Evolutionary conservation across 345 rosid genomes (phyloP), one percentile per base, ranked within the genome.

Genomic region (Salix dunnii): DNA sequence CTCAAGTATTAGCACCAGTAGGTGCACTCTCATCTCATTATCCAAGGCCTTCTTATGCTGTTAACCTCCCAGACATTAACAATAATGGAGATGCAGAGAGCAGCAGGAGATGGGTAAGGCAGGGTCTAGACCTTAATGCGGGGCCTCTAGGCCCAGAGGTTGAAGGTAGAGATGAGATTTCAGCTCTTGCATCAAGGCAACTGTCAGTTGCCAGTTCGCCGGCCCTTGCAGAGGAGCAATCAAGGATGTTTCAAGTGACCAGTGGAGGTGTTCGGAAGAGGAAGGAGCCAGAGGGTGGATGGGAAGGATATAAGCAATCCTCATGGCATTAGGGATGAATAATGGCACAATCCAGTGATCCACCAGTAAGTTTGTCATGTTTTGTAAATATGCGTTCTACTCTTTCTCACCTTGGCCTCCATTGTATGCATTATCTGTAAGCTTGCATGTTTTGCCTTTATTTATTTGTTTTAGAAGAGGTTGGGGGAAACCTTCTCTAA

Each of bases 231-330:
- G 97, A 91, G 70, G 97, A 92, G 72, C 94, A 88, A 78, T 81
- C 89, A 69, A 88, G 94, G 85, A 87, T 91, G 83, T 95, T 83
- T 85, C 97, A 91, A 71, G 77, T 87, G 75, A 69, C 87, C 6
- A 86, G 92, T 46, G 88, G 94, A n/a, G 73, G 81, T 43, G 46
- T 80, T 68, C 80, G 85, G 49, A 96, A 89, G 88, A 91, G 95
- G 82, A 96, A 91, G 81, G 98, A 93, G 71, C 94, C 97, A 38
- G 99, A 93, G 3, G 97, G 95, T 31, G 92, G 97, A 62, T 89
- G 95, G 97, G 98, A 94, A 74, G 89, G 91, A 64, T 90, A 89
- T 82, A 91, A 84, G 85, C 97, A 91, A 48, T 71, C 91, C 25
- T 85, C 96, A 70, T 92, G 98, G 98, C 94, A 91, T 79, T 91